Base-by-base conservation (phyloP, 2,329 filamentous ascomycete genomes). In the Thermoascus crustaceus region DNA sequence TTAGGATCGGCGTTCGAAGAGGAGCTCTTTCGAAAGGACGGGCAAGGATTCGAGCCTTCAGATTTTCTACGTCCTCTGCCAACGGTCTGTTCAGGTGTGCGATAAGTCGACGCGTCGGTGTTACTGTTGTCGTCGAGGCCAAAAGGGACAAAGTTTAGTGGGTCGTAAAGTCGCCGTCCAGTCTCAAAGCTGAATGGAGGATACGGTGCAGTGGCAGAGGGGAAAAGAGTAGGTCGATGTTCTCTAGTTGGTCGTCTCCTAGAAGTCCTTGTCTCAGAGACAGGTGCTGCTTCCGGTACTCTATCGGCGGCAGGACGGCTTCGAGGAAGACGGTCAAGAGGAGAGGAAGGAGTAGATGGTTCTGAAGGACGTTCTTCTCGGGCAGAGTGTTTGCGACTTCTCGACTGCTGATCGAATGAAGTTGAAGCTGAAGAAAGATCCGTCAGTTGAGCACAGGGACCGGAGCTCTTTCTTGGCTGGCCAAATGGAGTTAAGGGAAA, bases 131-230 rank as follows among this genome's bases (percentile, higher is more conserved):
- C 5, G 6, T 30, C 23, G n/a, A 35, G 20, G 23, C 23, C 33
- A 30, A 39, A 34, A 2, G 43, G 45, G 18, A 42, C 29, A 22
- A 42, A 47, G 23, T 44, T 42, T 11, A 47, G 35, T n/a, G 45
- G 43, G 16, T 47, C 35, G 20, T 37, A 45, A 19, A 21, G 30
- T 13, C 26, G 23, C 23, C 30, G 36, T 20, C 24, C 36, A 18
- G 45, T 47, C 27, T 42, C 30, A 22, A 47, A 47, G n/a, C 39
- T 35, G 33, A 44, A 34, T n/a, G 43, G 37, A 13, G 31, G 31
- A 16, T 23, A 33, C 5, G 11, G 18, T n/a, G 31, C 16, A 13
- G 23, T 22, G 17, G 23, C 31, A 14, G 21, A 10, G 6, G 14
- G 20, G n/a, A 8, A 13, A 16, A 7, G 8, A 29, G 14, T 16